A percentile compares a stretch with the other conserved stretches of the same genome.
Conservation (phyloP, 306 rosid genomes). For the Luffa acutangula region DNA sequence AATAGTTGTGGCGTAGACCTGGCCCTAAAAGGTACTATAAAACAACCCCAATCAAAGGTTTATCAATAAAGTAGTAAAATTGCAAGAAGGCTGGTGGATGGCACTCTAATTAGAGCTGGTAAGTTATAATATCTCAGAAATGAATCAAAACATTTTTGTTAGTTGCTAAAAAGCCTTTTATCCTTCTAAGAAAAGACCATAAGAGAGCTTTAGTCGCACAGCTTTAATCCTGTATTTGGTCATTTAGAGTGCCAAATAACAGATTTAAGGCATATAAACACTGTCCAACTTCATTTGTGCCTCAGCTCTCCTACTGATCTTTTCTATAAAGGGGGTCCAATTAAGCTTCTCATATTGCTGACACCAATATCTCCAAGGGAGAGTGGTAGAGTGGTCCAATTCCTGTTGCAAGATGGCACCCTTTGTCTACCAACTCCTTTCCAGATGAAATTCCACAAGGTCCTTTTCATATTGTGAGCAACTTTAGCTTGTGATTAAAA, state of each 20-base stretch:
- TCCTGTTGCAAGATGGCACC: not conserved
- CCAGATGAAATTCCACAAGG: not conserved
- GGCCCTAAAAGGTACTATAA: not conserved
- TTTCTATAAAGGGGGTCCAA: not conserved
- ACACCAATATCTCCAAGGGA: not conserved
- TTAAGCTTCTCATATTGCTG: not conserved
- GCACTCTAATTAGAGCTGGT: not conserved
- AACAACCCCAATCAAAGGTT: not conserved
- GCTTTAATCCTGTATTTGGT: not conserved
- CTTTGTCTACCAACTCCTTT: not conserved
- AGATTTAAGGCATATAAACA: no score
- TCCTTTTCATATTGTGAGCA: not conserved
- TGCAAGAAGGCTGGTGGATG: not conserved
- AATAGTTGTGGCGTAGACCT: not conserved
- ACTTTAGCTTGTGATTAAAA: not conserved
- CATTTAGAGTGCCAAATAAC: no score
- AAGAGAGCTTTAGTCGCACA: not conserved
- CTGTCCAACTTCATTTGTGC: not conserved
- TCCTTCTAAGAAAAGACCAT: not conserved
- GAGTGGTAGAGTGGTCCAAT: not conserved
- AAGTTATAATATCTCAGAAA: not conserved
- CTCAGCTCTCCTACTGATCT: not conserved
- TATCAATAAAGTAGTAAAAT: not conserved
- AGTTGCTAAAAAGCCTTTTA: not conserved
- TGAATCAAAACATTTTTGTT: not conserved